phyloP scores from a whole-genome alignment of 1,284 basidiomycete genomes.

The Mycena citricolor region DNA sequence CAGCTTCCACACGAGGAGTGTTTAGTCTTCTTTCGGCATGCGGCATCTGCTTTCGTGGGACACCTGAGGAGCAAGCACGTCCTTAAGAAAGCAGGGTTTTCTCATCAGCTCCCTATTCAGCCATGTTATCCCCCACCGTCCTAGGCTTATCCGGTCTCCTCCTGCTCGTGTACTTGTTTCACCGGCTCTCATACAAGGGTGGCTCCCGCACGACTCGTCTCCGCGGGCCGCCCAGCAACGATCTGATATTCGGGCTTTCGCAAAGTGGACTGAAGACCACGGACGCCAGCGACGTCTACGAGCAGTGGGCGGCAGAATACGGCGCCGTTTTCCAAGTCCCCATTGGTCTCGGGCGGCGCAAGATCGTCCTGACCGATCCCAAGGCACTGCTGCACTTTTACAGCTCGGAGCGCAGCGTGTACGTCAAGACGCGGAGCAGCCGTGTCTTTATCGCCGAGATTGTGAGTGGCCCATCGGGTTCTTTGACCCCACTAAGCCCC shows the following conservation, averaged over 20 bases:
- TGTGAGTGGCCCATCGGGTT: slow-evolving; percentile 31
- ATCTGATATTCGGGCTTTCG: slow-evolving; percentile 37
- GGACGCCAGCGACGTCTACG: slow-evolving; percentile 36
- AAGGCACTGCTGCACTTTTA: slow-evolving; percentile 56
- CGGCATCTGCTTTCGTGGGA: too few relatives aligned
- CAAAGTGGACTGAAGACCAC: slow-evolving; percentile 28
- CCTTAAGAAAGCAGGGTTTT: too few relatives aligned
- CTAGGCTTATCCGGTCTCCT: slow-evolving; percentile 2
- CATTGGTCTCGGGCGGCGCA: slow-evolving; percentile 37
- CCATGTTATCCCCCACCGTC: background rate
- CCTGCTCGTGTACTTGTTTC: slow-evolving; percentile 7
- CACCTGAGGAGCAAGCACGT: too few relatives aligned
- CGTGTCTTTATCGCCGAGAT: slow-evolving; percentile 42
- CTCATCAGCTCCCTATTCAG: too few relatives aligned
- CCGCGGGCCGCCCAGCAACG: slow-evolving; percentile 16
- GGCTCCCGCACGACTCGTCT: slow-evolving; percentile 13
- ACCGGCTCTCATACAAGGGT: background rate
- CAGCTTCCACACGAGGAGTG: too few relatives aligned
- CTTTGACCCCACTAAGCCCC: background rate
- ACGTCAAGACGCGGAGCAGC: slow-evolving; percentile 39
- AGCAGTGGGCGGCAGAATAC: slow-evolving; percentile 46
- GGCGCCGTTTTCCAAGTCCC: slow-evolving; percentile 48
- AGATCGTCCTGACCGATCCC: slow-evolving; percentile 51
- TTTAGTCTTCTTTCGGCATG: too few relatives aligned
- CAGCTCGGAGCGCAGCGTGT: slow-evolving; percentile 47